A percentile compares a stretch with the other conserved stretches of the same genome.
Conservation (phyloP, 176 grass and related monocot species). For the Cenchrus americanus region DNA sequence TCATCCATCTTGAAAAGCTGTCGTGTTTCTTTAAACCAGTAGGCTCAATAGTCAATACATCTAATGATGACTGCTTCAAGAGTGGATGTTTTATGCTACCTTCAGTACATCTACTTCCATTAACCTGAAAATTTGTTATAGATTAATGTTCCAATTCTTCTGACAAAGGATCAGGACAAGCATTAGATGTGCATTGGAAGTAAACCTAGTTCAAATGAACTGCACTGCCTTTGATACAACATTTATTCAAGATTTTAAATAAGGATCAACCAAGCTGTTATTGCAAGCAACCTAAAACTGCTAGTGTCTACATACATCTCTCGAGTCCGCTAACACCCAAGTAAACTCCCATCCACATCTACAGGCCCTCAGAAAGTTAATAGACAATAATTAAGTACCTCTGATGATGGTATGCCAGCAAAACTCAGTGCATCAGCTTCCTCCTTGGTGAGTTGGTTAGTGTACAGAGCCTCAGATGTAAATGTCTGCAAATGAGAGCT, state of each 20-base stretch:
- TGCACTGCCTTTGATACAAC: constrained; percentile 1
- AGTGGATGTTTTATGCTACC: constrained; percentile 49
- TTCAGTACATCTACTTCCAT: constrained; percentile 39
- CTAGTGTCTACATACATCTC: not conserved
- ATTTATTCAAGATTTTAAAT: constrained; percentile 2
- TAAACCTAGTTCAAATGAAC: constrained; percentile 6
- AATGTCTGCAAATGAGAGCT: constrained; percentile 50
- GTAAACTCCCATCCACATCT: not conserved
- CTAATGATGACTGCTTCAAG: constrained; percentile 56
- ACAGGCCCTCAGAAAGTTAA: constrained; percentile 14
- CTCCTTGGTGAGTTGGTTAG: constrained; percentile 44
- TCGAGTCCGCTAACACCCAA: constrained; percentile 6
- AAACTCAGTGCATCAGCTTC: constrained; percentile 50
- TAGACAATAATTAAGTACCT: constrained; percentile 52
- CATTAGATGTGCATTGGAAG: constrained; percentile 22
- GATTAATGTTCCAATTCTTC: constrained; percentile 1
- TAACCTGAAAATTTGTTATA: constrained; percentile 49
- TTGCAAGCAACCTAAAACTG: constrained; percentile 1
- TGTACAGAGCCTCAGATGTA: constrained; percentile 60
- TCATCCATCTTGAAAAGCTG: constrained; percentile 91
- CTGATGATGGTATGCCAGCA: constrained; percentile 49
- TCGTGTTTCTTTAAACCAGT: constrained; percentile 77
- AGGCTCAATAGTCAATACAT: constrained; percentile 53
- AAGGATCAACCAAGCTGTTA: not conserved
- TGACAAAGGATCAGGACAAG: not conserved